A percentile compares a stretch with the other conserved stretches of the same genome.
Evolutionary conservation across 768 basidiomycete genomes (phyloP).

Genomic region (Xerocomellus intermedius): DNA sequence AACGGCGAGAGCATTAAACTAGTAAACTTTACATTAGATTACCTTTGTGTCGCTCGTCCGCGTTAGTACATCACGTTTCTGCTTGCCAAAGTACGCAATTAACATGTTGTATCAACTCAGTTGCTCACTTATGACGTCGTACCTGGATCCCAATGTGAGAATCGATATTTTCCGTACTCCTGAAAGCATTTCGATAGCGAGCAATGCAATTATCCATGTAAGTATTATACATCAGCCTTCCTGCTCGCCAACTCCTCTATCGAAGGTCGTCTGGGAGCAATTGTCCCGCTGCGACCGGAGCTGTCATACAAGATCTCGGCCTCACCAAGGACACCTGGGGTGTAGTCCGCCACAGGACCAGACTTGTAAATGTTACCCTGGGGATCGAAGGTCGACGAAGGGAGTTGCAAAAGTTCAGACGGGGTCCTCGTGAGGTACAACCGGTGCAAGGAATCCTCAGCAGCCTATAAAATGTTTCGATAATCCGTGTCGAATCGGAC

Average conservation of each 20-base stretch:
- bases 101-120: background rate
- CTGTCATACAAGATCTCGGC: constrained; percentile 70
- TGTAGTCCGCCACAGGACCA: constrained; percentile 47
- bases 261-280: constrained; percentile 33
- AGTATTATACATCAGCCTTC: constrained; percentile 29
- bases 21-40: too few species aligned
- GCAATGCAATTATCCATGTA: constrained; percentile 26
- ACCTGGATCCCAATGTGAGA: background rate
- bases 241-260: constrained; percentile 22
- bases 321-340: constrained; percentile 53
- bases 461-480: constrained; percentile 49
- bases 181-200: constrained; percentile 15
- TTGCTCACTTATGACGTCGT: background rate
- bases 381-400: constrained; percentile 71
- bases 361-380: constrained; percentile 53
- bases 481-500: background rate
- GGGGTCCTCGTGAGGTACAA: constrained; percentile 82
- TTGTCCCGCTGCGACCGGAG: constrained; percentile 52
- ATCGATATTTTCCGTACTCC: background rate
- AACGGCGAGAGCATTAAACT: too few species aligned
- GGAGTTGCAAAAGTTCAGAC: constrained; percentile 62
- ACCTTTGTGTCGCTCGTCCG: background rate
- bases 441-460: constrained; percentile 80
- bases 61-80: background rate
- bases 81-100: background rate